Percentiles rank a stretch among this genome's conserved stretches.
These are phyloP conservation scores for Protomyces macrosporus DNA, from an alignment of 1,139 yeast species.

Conservation along the genomic window DNA sequence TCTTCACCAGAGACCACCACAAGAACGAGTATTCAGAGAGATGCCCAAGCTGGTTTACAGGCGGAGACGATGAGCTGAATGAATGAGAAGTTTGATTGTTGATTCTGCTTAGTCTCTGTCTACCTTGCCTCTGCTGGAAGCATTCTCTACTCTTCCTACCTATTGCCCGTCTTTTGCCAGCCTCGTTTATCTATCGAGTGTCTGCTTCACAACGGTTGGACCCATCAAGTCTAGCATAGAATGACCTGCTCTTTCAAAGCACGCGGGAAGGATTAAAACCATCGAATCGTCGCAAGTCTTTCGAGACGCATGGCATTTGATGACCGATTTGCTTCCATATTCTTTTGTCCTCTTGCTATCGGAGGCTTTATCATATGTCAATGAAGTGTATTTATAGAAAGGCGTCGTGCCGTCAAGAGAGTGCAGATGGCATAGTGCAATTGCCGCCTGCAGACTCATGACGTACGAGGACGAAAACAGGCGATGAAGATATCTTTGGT, in stretches of 20 bases:
- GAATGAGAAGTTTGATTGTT: too few relatives aligned
- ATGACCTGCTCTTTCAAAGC: background rate
- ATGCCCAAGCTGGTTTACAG: too few relatives aligned
- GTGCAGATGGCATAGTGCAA: too few relatives aligned
- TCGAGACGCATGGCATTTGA: constrained; percentile 19
- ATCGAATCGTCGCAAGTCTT: constrained; percentile 23
- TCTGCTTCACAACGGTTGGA: constrained; percentile 2
- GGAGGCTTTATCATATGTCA: background rate
- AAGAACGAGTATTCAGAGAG: too few relatives aligned
- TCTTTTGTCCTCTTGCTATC: background rate
- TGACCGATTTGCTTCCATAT: constrained; percentile 16
- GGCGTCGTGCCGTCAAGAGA: too few relatives aligned
- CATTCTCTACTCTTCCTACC: background rate
- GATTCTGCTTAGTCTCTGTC: too few relatives aligned
- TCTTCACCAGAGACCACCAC: too few relatives aligned
- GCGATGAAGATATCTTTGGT: constrained; percentile 25
- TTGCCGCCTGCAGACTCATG: too few relatives aligned
- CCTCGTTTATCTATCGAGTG: background rate
- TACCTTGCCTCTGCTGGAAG: too few relatives aligned
- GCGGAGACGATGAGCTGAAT: too few relatives aligned
- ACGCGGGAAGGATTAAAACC: constrained; percentile 16
- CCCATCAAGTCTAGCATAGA: constrained; percentile 1
- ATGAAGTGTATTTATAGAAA: too few relatives aligned
- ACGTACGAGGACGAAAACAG: background rate
- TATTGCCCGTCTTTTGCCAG: background rate